Evolutionary conservation across 2,329 filamentous ascomycete species (phyloP).

Genomic region (Pseudogymnoascus destructans): DNA sequence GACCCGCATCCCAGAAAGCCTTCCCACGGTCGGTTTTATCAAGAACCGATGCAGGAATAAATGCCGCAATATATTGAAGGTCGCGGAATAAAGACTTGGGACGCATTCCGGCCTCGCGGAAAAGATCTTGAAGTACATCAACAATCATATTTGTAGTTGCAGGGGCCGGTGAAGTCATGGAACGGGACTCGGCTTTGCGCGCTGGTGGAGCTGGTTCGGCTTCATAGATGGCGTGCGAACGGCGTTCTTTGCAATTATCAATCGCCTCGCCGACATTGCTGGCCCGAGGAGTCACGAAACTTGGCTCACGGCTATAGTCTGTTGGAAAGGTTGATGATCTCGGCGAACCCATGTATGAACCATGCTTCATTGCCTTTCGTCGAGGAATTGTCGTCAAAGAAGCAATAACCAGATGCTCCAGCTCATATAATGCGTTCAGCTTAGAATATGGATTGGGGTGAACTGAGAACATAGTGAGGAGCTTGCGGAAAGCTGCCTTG

Average conservation of each 20-base stretch:
- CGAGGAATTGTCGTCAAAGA: slow-evolving; percentile 40
- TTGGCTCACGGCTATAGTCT: slow-evolving; percentile 9
- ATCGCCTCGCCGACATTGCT: slow-evolving; percentile 52
- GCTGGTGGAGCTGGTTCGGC: slow-evolving; percentile 42
- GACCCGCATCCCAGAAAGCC: slow-evolving; percentile 69
- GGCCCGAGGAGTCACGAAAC: slow-evolving; percentile 24
- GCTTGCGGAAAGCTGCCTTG: slow-evolving; percentile 60
- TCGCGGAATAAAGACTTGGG: slow-evolving; percentile 73
- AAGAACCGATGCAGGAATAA: slow-evolving; percentile 46
- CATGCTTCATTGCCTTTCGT: not conserved
- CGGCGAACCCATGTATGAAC: slow-evolving; percentile 1
- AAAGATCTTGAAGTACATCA: slow-evolving; percentile 52
- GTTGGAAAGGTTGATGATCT: not conserved
- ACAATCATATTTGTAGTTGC: slow-evolving; percentile 40
- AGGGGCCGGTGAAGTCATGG: slow-evolving; percentile 19
- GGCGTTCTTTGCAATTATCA: slow-evolving; percentile 55
- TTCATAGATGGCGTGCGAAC: slow-evolving; percentile 41
- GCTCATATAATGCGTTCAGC: slow-evolving; percentile 66
- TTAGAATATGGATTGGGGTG: slow-evolving; percentile 82
- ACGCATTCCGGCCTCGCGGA: slow-evolving; percentile 54
- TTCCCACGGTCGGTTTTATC: slow-evolving; percentile 54
- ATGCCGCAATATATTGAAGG: slow-evolving; percentile 59
- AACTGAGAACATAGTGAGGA: slow-evolving; percentile 77
- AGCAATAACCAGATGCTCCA: slow-evolving; percentile 69
- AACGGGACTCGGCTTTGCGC: slow-evolving; percentile 39